phyloP scores from a whole-genome alignment of 179 eudicot genomes.

The Corrigiola litoralis region DNA sequence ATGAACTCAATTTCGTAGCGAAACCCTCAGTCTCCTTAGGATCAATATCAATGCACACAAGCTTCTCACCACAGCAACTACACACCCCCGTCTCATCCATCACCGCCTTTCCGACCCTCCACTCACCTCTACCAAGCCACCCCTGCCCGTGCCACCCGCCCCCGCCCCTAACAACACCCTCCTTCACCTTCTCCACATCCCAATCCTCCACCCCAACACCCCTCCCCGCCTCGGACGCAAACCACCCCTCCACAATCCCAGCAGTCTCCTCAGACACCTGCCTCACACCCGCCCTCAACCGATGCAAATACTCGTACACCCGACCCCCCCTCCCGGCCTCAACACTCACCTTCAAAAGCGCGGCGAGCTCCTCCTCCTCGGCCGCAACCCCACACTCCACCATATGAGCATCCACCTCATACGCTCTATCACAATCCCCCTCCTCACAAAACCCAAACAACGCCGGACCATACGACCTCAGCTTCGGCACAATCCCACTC shows the following conservation, averaged over 20 bases:
- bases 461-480: conserved; percentile 89
- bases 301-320: conserved; percentile 82
- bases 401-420: conserved; percentile 75
- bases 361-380: conserved; percentile 68
- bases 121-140: conserved; percentile 87
- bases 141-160: conserved; percentile 99
- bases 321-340: conserved; percentile 43
- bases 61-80: conserved; percentile 68
- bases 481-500: conserved; percentile 50
- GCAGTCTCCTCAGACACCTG: conserved; percentile 83
- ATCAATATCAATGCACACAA: conserved; percentile 89
- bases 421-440: conserved; percentile 63
- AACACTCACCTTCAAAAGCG: conserved; percentile 66
- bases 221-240: conserved; percentile 32
- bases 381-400: conserved; percentile 57
- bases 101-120: conserved; percentile 62
- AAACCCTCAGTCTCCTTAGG: conserved; percentile 75
- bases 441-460: conserved; percentile 72
- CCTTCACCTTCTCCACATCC: conserved; percentile 66
- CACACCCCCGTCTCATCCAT: conserved; percentile 65
- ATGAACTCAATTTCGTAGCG: conserved; percentile 52
- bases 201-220: conserved; percentile 59
- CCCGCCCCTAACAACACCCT: conserved; percentile 68
- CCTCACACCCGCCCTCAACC: conserved; percentile 60
- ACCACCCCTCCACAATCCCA: conserved; percentile 39